phyloP scores from a whole-genome alignment of 176 grass and related monocot genomes.

The Sorghum bicolor region Sorghum_bicolor_NCBIv3 NC_012871.2:75073501-75074000 shows the following conservation, averaged over 20 bases:
- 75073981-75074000: constrained; percentile 16
- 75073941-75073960: too few relatives aligned
- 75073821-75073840: not conserved
- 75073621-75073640: constrained; percentile 36
- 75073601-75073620: constrained; percentile 15
- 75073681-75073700: constrained; percentile 27
- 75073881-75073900: constrained; percentile 22
- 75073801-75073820: not conserved
- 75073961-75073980: constrained; percentile 17
- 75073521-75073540: constrained; percentile 32
- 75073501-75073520: constrained; percentile 36
- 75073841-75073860: constrained; percentile 12
- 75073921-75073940: too few relatives aligned
- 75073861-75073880: constrained; percentile 3
- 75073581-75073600: constrained; percentile 5
- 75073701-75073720: constrained; percentile 35
- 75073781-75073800: constrained; percentile 23
- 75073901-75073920: too few relatives aligned
- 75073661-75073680: constrained; percentile 9
- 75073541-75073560: constrained; percentile 36
- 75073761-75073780: constrained; percentile 37
- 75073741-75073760: constrained; percentile 30
- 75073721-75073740: constrained; percentile 28
- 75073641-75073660: constrained; percentile 35
- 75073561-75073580: constrained; percentile 31